Conservation (phyloP, 2,329 filamentous ascomycete species). For the Fusarium miscanthi region DNA sequence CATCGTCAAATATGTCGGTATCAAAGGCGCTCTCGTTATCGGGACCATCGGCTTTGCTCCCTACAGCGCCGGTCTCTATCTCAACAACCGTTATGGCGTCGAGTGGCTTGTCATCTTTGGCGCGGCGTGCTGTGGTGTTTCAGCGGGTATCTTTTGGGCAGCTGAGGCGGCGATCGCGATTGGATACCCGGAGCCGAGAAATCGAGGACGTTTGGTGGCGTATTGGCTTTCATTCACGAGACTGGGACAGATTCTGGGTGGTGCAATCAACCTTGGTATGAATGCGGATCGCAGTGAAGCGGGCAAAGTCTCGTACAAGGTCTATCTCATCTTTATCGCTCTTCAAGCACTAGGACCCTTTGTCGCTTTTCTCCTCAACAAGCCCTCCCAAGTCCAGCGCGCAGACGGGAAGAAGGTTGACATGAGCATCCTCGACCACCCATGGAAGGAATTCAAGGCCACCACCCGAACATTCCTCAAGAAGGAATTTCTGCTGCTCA, state of each 20-base stretch:
- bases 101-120: slow-evolving; percentile 59
- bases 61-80: slow-evolving; percentile 57
- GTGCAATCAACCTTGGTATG: slow-evolving; percentile 73
- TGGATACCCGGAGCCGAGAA: slow-evolving; percentile 73
- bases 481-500: slow-evolving; percentile 68
- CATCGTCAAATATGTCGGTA: slow-evolving; percentile 41
- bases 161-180: slow-evolving; percentile 56
- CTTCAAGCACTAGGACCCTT: slow-evolving; percentile 71
- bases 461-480: slow-evolving; percentile 68
- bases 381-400: slow-evolving; percentile 68
- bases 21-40: slow-evolving; percentile 53
- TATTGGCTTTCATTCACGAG: slow-evolving; percentile 71
- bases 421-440: slow-evolving; percentile 64
- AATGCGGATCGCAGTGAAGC: slow-evolving; percentile 65
- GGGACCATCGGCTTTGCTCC: slow-evolving; percentile 58
- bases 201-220: slow-evolving; percentile 68
- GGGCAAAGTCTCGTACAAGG: slow-evolving; percentile 72
- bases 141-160: slow-evolving; percentile 53
- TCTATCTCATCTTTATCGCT: slow-evolving; percentile 74
- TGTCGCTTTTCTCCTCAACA: slow-evolving; percentile 67
- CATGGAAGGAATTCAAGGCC: slow-evolving; percentile 66
- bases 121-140: slow-evolving; percentile 54
- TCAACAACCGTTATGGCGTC: slow-evolving; percentile 57
- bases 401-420: slow-evolving; percentile 69
- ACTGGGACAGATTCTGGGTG: slow-evolving; percentile 66